Base-by-base conservation (phyloP, 371 early-diverging fungal species). In the Circinella minor region DNA sequence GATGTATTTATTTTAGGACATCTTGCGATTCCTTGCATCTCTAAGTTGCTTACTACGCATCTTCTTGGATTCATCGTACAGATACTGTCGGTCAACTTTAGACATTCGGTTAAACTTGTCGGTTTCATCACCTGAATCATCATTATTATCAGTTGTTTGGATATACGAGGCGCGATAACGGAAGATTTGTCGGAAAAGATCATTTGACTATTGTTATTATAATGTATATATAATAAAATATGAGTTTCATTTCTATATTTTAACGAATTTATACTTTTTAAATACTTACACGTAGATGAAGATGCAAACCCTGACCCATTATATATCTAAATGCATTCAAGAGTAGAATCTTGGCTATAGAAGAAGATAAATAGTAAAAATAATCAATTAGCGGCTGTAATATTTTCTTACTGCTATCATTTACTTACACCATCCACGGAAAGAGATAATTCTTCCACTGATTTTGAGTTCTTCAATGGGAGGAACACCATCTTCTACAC, bases 401-500 rank as follows among this genome's bases (percentile, higher is more conserved):
- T 15, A 4, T 34, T 27, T 54, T 48, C 18, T 27, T 57, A 13
- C 9, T 18, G 13, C 7, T 13, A 15, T 47, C 3, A 47, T 47
- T 15, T 51, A 67, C 72, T 65, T 70, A 76, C 83, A 74, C 88
- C 88, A 88, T 15, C 88, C 86, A 48, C 77, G 77, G 72, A 88
- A 86, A 15, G 74, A 51, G 11, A 86, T 70, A 2, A 61, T 34
- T 15, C 69, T 66, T 8, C 78, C 75, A 60, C 77, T 39, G 64
- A 92, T 76, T 48, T 81, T 82, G 48, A 91, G 70, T 57, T 83
- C 85, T 66, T 87, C 75, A 9, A 69, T 61, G 0, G 92, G 90
- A 43, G 73, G 66, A 13, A 77, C 71, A 27, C 86, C 85, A 10
- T 78, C 76, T 60, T 90, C 90, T n/a, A 94, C 89, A n/a, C 86